Conservation (phyloP, 768 basidiomycete genomes). For the Candolleomyces aberdarensis region DNA sequence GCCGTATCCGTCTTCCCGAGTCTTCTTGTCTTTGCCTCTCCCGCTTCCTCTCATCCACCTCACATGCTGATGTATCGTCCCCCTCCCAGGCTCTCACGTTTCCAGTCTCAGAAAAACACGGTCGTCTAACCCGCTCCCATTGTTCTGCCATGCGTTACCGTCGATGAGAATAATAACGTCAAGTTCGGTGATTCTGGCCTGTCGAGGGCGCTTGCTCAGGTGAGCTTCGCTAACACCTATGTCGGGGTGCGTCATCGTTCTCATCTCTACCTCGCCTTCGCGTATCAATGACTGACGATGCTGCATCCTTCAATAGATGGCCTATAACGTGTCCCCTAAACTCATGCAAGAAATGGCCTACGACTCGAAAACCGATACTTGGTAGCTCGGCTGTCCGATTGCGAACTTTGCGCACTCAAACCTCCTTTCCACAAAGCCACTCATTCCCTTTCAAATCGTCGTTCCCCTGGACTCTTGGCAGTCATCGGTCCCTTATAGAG, state of each 20-base stretch:
- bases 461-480: too few relatives aligned
- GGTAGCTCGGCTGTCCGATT: conserved; percentile 96
- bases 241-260: conserved; percentile 75
- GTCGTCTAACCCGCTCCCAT: conserved; percentile 23
- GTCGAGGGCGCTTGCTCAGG: conserved; percentile 85
- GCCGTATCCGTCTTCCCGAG: too few relatives aligned
- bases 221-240: conserved; percentile 94
- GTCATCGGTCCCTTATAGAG: too few relatives aligned
- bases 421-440: conserved; percentile 91
- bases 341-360: conserved; percentile 97
- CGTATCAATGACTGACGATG: neutral
- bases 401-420: conserved; percentile 90
- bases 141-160: conserved; percentile 83
- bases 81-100: too few relatives aligned
- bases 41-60: too few relatives aligned
- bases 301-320: too few relatives aligned
- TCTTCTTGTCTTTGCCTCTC: too few relatives aligned
- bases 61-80: conserved; percentile 89
- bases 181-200: conserved; percentile 98
- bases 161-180: conserved; percentile 79
- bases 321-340: conserved; percentile 99
- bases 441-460: too few relatives aligned
- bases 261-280: neutral
- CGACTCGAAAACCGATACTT: conserved; percentile 97
- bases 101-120: too few relatives aligned